These are phyloP conservation scores for Caryopteris hybrid DNA, from an alignment of 305 asterid genomes.

Conservation along the genomic window DNA sequence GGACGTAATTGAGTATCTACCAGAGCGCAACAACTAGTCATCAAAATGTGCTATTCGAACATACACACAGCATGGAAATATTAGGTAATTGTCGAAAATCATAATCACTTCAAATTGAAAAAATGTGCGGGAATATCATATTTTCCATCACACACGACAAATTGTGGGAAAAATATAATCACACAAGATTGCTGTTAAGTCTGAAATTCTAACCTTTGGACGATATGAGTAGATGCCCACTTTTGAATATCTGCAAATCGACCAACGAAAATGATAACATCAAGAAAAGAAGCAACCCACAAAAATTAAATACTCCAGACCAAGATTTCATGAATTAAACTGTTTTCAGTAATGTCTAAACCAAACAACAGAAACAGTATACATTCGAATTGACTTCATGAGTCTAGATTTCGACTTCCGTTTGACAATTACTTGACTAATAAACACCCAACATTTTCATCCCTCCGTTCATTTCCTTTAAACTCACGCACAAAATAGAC, in stretches of 20 bases:
- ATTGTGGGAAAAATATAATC: not conserved
- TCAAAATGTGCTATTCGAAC: conserved; percentile 1
- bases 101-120: conserved; percentile 14
- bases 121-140: not conserved
- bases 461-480: conserved; percentile 4
- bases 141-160: not conserved
- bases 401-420: conserved; percentile 2
- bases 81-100: conserved; percentile 3
- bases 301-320: not conserved
- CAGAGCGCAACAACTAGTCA: not conserved
- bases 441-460: conserved; percentile 3
- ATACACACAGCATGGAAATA: not conserved
- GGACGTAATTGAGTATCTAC: not conserved
- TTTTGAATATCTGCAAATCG: conserved; percentile 86
- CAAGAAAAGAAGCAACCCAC: conserved; percentile 2
- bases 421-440: conserved; percentile 26
- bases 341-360: not conserved
- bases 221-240: conserved; percentile 95
- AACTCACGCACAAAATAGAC: conserved; percentile 16
- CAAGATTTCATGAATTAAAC: not conserved
- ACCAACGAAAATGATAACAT: conserved; percentile 16
- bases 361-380: not conserved
- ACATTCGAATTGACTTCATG: conserved; percentile 7
- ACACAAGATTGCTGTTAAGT: not conserved
- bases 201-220: conserved; percentile 74